Conservation (phyloP, 2,329 filamentous ascomycete genomes). For the Ampelomyces quisqualis region DNA sequence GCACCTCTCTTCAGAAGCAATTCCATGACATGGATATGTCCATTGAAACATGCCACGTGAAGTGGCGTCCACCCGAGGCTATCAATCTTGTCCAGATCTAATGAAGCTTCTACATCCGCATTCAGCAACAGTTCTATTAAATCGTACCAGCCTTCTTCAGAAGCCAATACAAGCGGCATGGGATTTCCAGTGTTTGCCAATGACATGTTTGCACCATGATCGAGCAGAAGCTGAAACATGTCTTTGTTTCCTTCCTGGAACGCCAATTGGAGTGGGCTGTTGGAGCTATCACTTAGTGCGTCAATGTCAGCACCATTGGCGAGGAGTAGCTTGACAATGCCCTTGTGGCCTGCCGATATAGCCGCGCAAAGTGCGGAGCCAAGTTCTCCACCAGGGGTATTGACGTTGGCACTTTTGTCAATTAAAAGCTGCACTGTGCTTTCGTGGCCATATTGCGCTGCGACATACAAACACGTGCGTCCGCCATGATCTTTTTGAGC, state of each 20-base stretch:
- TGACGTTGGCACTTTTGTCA: too few relatives aligned
- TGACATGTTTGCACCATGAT: not conserved
- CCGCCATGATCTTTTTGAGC: not conserved
- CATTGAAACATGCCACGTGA: not conserved
- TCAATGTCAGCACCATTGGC: not conserved
- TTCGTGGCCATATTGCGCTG: not conserved
- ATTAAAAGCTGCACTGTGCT: too few relatives aligned
- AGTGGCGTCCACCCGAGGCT: not conserved
- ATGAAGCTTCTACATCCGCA: not conserved
- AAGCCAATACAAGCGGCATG: not conserved
- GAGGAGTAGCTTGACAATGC: constrained; percentile 1
- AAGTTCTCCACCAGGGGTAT: too few relatives aligned
- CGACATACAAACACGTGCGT: not conserved
- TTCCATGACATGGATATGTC: not conserved
- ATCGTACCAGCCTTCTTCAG: not conserved
- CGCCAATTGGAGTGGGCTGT: not conserved
- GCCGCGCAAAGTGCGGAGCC: too few relatives aligned
- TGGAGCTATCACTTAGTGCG: not conserved
- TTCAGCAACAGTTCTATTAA: not conserved
- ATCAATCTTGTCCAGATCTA: not conserved
- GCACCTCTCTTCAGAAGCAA: not conserved
- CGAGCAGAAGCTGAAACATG: not conserved
- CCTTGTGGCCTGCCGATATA: too few relatives aligned
- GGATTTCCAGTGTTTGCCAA: not conserved
- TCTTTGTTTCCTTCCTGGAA: not conserved